phyloP scores from a whole-genome alignment of 2,329 filamentous ascomycete genomes.

The Aspergillus carbonarius region DNA sequence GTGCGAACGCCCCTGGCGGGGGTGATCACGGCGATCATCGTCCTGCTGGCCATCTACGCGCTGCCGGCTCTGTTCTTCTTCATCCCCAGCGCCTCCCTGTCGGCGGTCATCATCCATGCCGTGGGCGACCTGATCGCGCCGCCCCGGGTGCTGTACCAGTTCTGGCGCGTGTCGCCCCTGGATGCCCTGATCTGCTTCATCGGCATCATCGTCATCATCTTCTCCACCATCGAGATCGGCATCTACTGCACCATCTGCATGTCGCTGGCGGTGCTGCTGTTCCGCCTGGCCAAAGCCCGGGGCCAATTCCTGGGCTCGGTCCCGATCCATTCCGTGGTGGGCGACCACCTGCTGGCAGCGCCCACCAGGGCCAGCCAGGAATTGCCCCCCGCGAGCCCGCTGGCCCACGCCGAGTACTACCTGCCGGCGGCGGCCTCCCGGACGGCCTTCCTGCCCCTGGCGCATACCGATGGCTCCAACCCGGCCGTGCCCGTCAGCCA shows the following conservation, averaged over 20 bases:
- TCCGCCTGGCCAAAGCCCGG: slow-evolving; percentile 76
- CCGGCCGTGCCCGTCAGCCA: slow-evolving; percentile 72
- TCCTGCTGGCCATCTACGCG: slow-evolving; percentile 85
- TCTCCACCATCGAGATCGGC: slow-evolving; percentile 83
- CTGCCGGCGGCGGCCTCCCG: slow-evolving; percentile 61
- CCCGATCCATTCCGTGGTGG: slow-evolving; percentile 78
- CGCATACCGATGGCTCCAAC: slow-evolving; percentile 87
- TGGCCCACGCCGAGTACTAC: slow-evolving; percentile 33
- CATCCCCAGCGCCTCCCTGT: slow-evolving; percentile 75
- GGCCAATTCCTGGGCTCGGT: slow-evolving; percentile 83
- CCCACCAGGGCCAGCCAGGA: slow-evolving; percentile 63
- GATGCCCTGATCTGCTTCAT: slow-evolving; percentile 91
- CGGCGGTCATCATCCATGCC: slow-evolving; percentile 91
- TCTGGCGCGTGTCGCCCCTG: slow-evolving; percentile 87
- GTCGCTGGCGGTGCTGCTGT: slow-evolving; percentile 76
- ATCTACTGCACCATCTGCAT: slow-evolving; percentile 81
- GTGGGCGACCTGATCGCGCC: slow-evolving; percentile 89
- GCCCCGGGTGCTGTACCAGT: slow-evolving; percentile 86
- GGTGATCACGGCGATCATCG: slow-evolving; percentile 78
- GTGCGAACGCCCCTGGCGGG: slow-evolving; percentile 87
- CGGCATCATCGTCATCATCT: slow-evolving; percentile 85
- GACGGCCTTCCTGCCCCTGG: slow-evolving; percentile 82
- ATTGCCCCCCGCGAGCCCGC: slow-evolving; percentile 43
- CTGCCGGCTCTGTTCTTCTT: slow-evolving; percentile 88
- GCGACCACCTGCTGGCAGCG: slow-evolving; percentile 66